phyloP scores from a whole-genome alignment of 345 rosid genomes.

The Citrus cavaleriei region DNA sequence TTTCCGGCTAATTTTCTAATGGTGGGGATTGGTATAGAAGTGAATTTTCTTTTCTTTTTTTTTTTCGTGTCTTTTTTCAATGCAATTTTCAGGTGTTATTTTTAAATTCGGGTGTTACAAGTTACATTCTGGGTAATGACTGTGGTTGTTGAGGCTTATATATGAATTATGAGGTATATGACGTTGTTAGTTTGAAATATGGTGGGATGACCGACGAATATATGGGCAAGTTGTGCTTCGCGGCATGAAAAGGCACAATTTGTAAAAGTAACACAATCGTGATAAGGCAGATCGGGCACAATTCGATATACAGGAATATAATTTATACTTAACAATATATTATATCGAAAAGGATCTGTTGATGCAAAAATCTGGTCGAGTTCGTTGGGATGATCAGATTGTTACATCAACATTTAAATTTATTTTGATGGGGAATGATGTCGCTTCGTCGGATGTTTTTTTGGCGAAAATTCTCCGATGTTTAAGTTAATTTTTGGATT shows the following conservation, averaged over 20 bases:
- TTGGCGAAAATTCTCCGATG: fast-evolving
- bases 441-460: too few species aligned
- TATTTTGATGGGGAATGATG: too few species aligned
- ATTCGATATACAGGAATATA: too few species aligned
- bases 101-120: conserved; percentile 6
- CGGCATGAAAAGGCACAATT: neutral
- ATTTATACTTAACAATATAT: too few species aligned
- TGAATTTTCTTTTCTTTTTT: conserved; percentile 20
- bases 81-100: conserved; percentile 32
- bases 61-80: conserved; percentile 4
- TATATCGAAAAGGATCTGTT: too few species aligned
- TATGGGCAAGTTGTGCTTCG: neutral
- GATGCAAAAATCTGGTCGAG: too few species aligned
- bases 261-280: neutral
- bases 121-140: neutral
- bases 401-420: too few species aligned
- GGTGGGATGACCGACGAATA: neutral
- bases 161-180: neutral
- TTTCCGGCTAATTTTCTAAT: conserved; percentile 14
- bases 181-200: neutral
- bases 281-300: neutral
- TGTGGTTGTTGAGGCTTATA: conserved; percentile 2
- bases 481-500: too few species aligned
- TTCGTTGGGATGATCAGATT: fast-evolving
- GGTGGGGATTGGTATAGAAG: conserved; percentile 60